Evolutionary conservation across 495 filamentous ascomycete species (phyloP).

Genomic region (Ascobolus immersus): DNA sequence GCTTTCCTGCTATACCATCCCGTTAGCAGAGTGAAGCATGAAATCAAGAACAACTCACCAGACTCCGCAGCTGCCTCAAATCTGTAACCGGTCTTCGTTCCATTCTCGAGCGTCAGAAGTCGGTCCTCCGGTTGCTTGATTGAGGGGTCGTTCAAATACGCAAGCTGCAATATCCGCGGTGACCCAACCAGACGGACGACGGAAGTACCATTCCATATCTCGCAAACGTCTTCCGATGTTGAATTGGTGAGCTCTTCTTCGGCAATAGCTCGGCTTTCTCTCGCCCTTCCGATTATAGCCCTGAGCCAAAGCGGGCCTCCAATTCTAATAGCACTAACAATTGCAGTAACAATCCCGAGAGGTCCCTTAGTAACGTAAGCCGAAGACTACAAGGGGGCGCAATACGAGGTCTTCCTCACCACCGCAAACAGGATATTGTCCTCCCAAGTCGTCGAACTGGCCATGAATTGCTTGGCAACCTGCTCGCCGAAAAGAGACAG

Average conservation of each 20-base stretch:
- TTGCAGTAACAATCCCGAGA: conserved; percentile 26
- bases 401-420: no score
- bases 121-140: no score
- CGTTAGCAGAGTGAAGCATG: no score
- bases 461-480: conserved; percentile 11
- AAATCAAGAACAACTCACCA: no score
- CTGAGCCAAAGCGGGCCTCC: conserved; percentile 24
- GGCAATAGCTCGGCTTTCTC: conserved; percentile 10
- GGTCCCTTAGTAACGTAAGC: conserved; percentile 19
- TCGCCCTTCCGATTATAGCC: conserved; percentile 22
- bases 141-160: no score
- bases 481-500: conserved; percentile 14
- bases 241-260: conserved; percentile 16
- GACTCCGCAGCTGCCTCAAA: no score
- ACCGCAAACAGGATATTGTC: conserved; percentile 13
- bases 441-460: conserved; percentile 8
- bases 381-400: no score
- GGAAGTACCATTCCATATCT: conserved; percentile 18
- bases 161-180: conserved; percentile 3
- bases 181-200: conserved; percentile 14
- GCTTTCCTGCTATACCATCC: no score
- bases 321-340: conserved; percentile 25
- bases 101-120: no score
- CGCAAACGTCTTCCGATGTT: conserved; percentile 16
- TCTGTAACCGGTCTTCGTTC: no score